Percentiles rank a stretch among this genome's conserved stretches.
Evolutionary conservation across 176 grass and related monocot genomes (phyloP).

Genomic region (Paspalum notatum): DNA sequence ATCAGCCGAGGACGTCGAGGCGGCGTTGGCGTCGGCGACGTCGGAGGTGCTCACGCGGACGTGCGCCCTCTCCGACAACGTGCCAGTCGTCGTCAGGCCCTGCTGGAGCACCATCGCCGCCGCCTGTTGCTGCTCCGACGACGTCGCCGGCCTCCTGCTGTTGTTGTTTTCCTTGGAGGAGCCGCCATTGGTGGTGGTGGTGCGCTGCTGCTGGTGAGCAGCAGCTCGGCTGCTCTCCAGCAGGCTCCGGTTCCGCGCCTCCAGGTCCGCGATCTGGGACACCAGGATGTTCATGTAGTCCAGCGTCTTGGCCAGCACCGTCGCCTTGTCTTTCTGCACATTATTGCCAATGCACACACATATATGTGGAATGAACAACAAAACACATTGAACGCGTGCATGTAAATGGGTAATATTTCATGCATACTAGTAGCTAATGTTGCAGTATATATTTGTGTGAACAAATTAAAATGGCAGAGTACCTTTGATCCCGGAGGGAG

Average conservation of each 20-base stretch:
- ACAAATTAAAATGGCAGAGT: no score
- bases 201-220: background rate
- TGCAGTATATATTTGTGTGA: no score
- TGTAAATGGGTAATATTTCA: no score
- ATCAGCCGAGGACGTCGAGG: background rate
- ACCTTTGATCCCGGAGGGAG: conserved; percentile 72
- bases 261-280: conserved; percentile 55
- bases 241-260: conserved; percentile 62
- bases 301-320: conserved; percentile 63
- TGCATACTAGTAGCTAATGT: no score
- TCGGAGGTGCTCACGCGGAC: conserved; percentile 16
- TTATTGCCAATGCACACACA: background rate
- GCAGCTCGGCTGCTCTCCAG: conserved; percentile 50
- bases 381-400: no score
- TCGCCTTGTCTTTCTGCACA: conserved; percentile 81
- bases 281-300: conserved; percentile 66
- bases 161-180: no score
- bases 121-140: background rate
- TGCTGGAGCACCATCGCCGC: conserved; percentile 15
- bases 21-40: background rate
- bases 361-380: no score
- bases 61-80: conserved; percentile 38
- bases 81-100: background rate
- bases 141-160: background rate
- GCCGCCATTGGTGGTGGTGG: background rate